phyloP scores from a whole-genome alignment of 1,284 basidiomycete species.

The Prillingera fragicola region DNA sequence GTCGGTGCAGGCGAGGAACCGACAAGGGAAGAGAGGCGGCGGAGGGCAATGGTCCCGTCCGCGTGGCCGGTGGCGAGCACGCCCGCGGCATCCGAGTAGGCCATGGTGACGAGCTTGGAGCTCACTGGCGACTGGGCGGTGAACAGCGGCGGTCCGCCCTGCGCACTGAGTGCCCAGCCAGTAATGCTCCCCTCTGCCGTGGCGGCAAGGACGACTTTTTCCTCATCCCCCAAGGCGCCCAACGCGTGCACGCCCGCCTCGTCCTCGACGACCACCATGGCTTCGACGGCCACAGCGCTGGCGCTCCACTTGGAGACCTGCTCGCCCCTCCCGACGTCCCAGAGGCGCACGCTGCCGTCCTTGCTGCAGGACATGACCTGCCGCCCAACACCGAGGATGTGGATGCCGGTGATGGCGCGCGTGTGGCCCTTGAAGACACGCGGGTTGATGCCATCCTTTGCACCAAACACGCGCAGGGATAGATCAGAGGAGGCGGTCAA shows the following conservation, averaged over 20 bases:
- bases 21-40: slow-evolving; percentile 48
- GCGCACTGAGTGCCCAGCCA: slow-evolving; percentile 53
- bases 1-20: background rate
- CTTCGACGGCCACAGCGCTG: slow-evolving; percentile 27
- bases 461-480: slow-evolving; percentile 46
- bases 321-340: slow-evolving; percentile 62
- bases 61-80: slow-evolving; percentile 61
- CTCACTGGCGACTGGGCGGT: slow-evolving; percentile 19
- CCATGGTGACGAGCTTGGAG: slow-evolving; percentile 55
- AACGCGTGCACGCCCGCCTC: slow-evolving; percentile 25
- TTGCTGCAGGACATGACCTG: slow-evolving; percentile 58
- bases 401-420: slow-evolving; percentile 54
- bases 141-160: no score
- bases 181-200: slow-evolving; percentile 53
- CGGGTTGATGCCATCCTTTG: slow-evolving; percentile 47
- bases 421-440: slow-evolving; percentile 64
- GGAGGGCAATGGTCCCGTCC: slow-evolving; percentile 58
- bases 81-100: slow-evolving; percentile 49
- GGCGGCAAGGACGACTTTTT: slow-evolving; percentile 51
- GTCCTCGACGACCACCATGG: slow-evolving; percentile 25
- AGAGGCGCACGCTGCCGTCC: slow-evolving; percentile 66
- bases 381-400: slow-evolving; percentile 60
- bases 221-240: slow-evolving; percentile 32
- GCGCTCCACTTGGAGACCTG: slow-evolving; percentile 49
- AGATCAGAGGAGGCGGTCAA: slow-evolving; percentile 48